Evolutionary conservation across 768 basidiomycete species (phyloP).

Genomic region (Auriscalpium vulgare): DNA sequence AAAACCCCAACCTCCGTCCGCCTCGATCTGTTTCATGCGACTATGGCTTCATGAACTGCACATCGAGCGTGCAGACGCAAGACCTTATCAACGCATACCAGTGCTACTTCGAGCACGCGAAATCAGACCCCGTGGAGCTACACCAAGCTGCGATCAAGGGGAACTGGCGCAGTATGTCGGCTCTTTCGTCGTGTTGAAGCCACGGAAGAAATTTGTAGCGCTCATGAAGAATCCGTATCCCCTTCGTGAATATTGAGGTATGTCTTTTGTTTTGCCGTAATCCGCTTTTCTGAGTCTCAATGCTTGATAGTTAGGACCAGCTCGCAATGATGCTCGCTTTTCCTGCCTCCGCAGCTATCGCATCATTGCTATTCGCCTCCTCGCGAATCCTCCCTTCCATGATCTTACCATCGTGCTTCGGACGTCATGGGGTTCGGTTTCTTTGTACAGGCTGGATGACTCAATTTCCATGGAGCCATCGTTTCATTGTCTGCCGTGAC

Average conservation of each 20-base stretch:
- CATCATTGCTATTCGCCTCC: too few relatives aligned
- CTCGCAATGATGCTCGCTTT: too few relatives aligned
- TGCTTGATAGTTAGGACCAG: too few relatives aligned
- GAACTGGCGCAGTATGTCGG: conserved; percentile 22
- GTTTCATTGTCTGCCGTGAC: too few relatives aligned
- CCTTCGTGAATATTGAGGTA: background rate
- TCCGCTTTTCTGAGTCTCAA: too few relatives aligned
- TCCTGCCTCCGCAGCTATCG: too few relatives aligned
- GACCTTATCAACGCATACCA: conserved; percentile 27
- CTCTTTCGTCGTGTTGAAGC: conserved; percentile 17
- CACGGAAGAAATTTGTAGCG: background rate
- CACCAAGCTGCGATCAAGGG: conserved; percentile 30
- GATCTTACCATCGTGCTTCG: too few relatives aligned
- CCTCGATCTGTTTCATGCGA: conserved; percentile 17
- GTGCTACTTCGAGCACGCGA: conserved; percentile 20
- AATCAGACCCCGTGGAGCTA: conserved; percentile 25
- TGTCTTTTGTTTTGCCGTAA: background rate
- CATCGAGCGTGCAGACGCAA: conserved; percentile 16
- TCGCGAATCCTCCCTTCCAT: too few relatives aligned
- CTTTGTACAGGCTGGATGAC: too few relatives aligned
- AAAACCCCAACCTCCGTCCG: background rate
- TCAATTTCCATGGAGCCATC: too few relatives aligned
- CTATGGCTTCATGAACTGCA: conserved; percentile 32
- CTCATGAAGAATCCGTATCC: background rate
- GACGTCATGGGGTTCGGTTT: too few relatives aligned